Evolutionary conservation across 2,329 filamentous ascomycete genomes (phyloP).

Genomic region (Aspergillus sergii): DNA sequence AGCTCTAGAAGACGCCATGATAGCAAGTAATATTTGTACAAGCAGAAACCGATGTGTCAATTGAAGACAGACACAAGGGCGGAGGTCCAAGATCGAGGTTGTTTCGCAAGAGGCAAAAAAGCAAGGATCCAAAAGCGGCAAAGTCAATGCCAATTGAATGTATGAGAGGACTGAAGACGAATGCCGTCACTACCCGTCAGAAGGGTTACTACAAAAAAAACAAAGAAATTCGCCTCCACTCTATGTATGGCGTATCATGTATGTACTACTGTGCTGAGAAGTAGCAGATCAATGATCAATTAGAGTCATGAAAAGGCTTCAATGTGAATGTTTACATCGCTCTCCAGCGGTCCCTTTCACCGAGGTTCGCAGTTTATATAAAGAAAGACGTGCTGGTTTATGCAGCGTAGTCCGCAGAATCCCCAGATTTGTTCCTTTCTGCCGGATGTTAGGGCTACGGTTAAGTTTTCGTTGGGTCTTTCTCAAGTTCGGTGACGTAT

Average conservation of each 20-base stretch:
- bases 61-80: constrained; percentile 1
- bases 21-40: background rate
- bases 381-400: constrained; percentile 41
- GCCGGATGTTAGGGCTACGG: constrained; percentile 14
- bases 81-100: background rate
- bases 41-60: background rate
- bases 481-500: background rate
- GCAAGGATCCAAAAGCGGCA: background rate
- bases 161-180: background rate
- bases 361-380: constrained; percentile 16
- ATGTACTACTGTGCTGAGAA: background rate
- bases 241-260: background rate
- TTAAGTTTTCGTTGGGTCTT: background rate
- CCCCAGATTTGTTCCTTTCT: constrained; percentile 22
- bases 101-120: background rate
- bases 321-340: background rate
- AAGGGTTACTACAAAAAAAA: background rate
- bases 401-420: constrained; percentile 49
- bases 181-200: constrained; percentile 22
- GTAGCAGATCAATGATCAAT: background rate
- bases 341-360: background rate
- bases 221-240: background rate
- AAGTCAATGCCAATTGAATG: background rate
- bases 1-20: constrained; percentile 14
- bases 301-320: background rate